Base-by-base conservation (phyloP, 2,329 filamentous ascomycete species). In the Curvularia sp. region DNA sequence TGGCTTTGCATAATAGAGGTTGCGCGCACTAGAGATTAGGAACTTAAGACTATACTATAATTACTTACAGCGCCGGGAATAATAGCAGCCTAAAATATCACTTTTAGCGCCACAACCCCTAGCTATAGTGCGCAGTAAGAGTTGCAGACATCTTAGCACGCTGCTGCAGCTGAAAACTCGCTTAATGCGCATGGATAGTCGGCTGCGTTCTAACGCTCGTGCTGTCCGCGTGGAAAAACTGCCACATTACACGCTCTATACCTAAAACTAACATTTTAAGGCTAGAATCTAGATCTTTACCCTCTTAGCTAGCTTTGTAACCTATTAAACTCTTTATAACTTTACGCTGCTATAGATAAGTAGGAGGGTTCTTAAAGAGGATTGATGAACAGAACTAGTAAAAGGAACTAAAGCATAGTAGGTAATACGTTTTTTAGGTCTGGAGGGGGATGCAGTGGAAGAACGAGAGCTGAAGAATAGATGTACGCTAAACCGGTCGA, bases 91-190 rank as follows among this genome's bases (percentile, higher is more conserved):
- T 19, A 19, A 42, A 15, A 42, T 42, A 42, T 42, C 19, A 42
- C 39, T 42, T 15, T 15, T 19, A 42, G 39, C 39, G 39, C 39
- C 2, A 42, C 39, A 42, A 42, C 39, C 39, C 19, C 39, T 19
- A 42, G 39, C 39, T 19, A 42, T 18, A 50, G n/a, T 30, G n/a
- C 46, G 36, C 28, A 53, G 36, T 19, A 53, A 45, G 39, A 25
- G 39, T 42, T 42, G 39, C 43, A 47, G 43, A 47, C n/a, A 47
- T 47, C 43, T 47, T 15, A 47, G 43, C 43, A 47, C 43, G 43
- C 43, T 47, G 32, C 43, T 47, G 15, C 19, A 47, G 39, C 39
- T 42, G 19, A 42, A 42, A 42, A 19, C 39, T 42, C 39, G 39
- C 39, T 42, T 23, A 42, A 42, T 19, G 23, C 39, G 39, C 21